Evolutionary conservation across 2,329 filamentous ascomycete genomes (phyloP).

Genomic region (Clarireedia sp.): DNA sequence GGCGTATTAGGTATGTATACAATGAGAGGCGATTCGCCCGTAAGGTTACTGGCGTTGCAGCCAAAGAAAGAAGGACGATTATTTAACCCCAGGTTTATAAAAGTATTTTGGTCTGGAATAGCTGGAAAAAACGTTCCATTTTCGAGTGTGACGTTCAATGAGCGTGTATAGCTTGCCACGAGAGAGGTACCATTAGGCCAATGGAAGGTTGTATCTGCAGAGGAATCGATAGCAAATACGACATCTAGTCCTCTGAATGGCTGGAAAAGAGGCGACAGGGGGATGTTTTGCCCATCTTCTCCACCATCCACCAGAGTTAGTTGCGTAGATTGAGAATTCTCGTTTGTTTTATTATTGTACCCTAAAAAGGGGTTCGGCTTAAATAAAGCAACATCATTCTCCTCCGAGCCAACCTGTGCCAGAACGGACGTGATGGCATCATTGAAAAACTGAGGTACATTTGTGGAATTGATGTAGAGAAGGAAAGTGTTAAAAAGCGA

Average conservation of each 20-base stretch:
- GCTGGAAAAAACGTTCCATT: constrained; percentile 66
- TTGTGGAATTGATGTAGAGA: constrained; percentile 65
- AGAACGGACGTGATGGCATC: too few relatives aligned
- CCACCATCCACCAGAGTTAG: constrained; percentile 74
- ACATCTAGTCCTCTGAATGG: constrained; percentile 65
- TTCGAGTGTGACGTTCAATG: constrained; percentile 39
- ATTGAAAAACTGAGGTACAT: too few relatives aligned
- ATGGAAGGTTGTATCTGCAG: constrained; percentile 57
- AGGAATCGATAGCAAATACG: constrained; percentile 73
- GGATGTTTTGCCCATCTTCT: constrained; percentile 70
- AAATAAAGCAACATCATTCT: too few relatives aligned
- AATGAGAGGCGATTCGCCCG: constrained; percentile 53
- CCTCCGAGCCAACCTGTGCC: too few relatives aligned
- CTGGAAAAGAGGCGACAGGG: constrained; percentile 68
- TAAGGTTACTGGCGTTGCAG: constrained; percentile 59
- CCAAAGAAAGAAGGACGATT: constrained; percentile 72
- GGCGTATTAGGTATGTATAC: constrained; percentile 86
- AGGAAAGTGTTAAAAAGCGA: constrained; percentile 77
- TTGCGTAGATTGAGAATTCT: constrained; percentile 41
- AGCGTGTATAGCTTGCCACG: constrained; percentile 65
- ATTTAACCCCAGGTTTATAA: constrained; percentile 71
- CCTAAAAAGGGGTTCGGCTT: constrained; percentile 19
- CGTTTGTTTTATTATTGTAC: constrained; percentile 52
- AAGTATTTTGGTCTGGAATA: constrained; percentile 67
- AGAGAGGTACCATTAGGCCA: constrained; percentile 75